These are phyloP conservation scores for Globisporangium paddicum DNA, from an alignment of 352 stramenopile species.

Conservation along the genomic window DNA sequence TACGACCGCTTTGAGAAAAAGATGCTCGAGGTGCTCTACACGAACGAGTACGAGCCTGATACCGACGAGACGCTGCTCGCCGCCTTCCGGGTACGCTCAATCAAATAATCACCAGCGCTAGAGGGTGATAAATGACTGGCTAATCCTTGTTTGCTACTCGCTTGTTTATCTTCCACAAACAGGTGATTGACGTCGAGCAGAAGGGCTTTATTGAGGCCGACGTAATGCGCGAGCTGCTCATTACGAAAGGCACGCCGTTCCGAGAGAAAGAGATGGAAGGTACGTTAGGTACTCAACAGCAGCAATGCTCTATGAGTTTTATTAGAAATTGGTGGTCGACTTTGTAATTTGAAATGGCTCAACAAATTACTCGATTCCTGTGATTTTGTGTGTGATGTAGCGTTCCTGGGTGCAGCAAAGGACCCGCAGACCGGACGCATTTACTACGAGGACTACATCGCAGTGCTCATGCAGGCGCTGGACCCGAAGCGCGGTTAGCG, in stretches of 20 bases:
- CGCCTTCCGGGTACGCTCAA: constrained; percentile 42
- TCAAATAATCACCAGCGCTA: not conserved
- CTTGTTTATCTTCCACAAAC: not conserved
- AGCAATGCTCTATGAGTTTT: not conserved
- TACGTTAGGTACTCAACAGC: constrained; percentile 11
- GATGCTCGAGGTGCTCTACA: constrained; percentile 90
- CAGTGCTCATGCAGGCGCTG: constrained; percentile 56
- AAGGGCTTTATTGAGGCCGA: constrained; percentile 89
- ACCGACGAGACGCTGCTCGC: constrained; percentile 84
- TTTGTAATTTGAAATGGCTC: not conserved
- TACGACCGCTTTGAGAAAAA: constrained; percentile 92
- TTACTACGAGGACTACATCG: constrained; percentile 92
- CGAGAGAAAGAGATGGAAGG: constrained; percentile 89
- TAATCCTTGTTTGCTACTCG: not conserved
- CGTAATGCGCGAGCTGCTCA: constrained; percentile 83
- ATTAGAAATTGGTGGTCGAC: too few species aligned
- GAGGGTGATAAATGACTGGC: not conserved
- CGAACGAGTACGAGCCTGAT: constrained; percentile 86
- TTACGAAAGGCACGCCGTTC: constrained; percentile 88
- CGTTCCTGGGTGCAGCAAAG: constrained; percentile 79
- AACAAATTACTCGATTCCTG: not conserved
- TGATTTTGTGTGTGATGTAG: constrained; percentile 18
- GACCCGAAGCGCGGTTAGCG: constrained; percentile 25
- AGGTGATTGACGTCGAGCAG: constrained; percentile 73
- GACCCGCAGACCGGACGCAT: constrained; percentile 83